Evolutionary conservation across 2,329 filamentous ascomycete species (phyloP), one percentile per base, ranked within the genome.

Genomic region (Penicillium corylophilum): DNA sequence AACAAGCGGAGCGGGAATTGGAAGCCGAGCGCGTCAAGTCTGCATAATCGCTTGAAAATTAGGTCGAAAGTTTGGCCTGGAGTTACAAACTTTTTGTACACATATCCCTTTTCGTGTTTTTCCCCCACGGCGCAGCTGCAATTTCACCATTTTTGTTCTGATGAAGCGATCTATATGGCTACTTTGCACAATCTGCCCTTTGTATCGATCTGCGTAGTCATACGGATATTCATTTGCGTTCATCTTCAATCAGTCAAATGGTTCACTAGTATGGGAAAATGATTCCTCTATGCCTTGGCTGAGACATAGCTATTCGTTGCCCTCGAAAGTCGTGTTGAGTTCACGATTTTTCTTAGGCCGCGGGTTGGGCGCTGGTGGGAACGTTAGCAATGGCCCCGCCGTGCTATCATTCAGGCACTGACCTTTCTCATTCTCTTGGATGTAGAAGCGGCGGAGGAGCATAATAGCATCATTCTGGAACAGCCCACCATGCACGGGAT

Each of bases 401-500:
- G 28, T n/a, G 12, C 5, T 18, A 5, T n/a, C 5, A n/a, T 26
- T 22, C 26, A 44, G 12, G 26, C 45, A 24, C 46, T 39, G 39
- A 89, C 89, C 90, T 79, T 94, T 89, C 58, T 89, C 90, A 72
- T 99, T 99, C 73, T 99, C 92, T 73, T 99, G 94, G 28, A 99
- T 89, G 71, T 99, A 99, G 73, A 99, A 99, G 53, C 93, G 86
- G 57, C 95, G 82, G 60, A 99, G 79, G 60, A 99, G 74, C 71
- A 93, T 92, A 54, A 99, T 95, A 4, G 94, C 93, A 67, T 97
- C 93, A 65, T 96, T 89, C 42, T 90, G 84, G 64, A 90, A 90
- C 77, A 95, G 87, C 1, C 92, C 93, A 35, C 92, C 90, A 68
- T 91, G 87, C 50, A 90, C 90, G 41, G 88, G 85, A 69, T 89